Conservation (phyloP, 208 protist species). For the Trypanosoma caninum region DNA sequence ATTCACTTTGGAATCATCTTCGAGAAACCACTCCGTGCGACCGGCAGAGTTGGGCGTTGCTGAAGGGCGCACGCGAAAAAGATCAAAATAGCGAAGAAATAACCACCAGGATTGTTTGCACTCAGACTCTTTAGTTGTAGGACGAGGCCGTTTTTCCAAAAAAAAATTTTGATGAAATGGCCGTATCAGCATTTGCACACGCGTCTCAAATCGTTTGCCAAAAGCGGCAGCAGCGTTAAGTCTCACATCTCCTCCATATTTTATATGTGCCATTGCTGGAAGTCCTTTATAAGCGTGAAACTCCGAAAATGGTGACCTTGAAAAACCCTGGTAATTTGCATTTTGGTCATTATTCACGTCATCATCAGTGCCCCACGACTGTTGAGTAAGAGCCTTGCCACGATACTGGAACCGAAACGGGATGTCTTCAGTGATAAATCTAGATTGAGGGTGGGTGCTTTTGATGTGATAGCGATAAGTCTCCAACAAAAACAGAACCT, state of each 20-base stretch:
- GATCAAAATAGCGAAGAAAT: constrained; percentile 19
- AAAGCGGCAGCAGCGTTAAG: not conserved
- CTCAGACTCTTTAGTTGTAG: not conserved
- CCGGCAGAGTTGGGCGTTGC: not conserved
- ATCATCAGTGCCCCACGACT: not conserved
- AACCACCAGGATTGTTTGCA: constrained; percentile 4
- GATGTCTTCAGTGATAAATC: constrained; percentile 26
- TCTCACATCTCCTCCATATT: not conserved
- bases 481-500: constrained; percentile 13
- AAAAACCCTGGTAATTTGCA: not conserved
- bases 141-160: not conserved
- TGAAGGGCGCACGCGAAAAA: constrained; percentile 10
- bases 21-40: constrained; percentile 11
- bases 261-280: not conserved
- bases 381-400: constrained; percentile 14
- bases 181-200: constrained; percentile 7
- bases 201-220: constrained; percentile 1
- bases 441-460: not conserved
- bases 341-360: not conserved
- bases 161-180: constrained; percentile 5
- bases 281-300: constrained; percentile 18
- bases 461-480: constrained; percentile 17
- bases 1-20: constrained; percentile 11
- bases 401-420: constrained; percentile 36
- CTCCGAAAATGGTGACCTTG: constrained; percentile 5